Base-by-base conservation (phyloP, 345 rosid species). In the Eucalyptus virginea region DNA sequence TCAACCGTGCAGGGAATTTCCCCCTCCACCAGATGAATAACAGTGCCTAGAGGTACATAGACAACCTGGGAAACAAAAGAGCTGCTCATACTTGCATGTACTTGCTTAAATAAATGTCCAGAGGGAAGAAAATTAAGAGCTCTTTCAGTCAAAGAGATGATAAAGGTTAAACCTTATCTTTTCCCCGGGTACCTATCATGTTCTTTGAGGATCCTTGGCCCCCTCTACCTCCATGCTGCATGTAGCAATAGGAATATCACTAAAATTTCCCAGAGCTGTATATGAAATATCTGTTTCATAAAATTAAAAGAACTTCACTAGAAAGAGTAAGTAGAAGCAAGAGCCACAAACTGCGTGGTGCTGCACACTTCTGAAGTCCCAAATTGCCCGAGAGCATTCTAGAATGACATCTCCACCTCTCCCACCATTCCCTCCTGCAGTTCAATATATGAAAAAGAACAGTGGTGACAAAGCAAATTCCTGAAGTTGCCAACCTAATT, bases 321-420 rank as follows among this genome's bases (percentile, higher is more conserved):
- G 32, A 5, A 28, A 28, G 47, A 83, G 30, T 88, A 88, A 69
- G 50, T 24, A 23, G 56, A 77, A 52, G 52, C 37, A 90, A 86
- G 88, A 51, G 56, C 47, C 77, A 93, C 98, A 90, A 92, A 98
- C 99, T 77, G 94, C 91, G 86, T 97, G 99, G 94, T 95, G 95
- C 88, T 95, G 98, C 92, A 98, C 91, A 62, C 97, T 93, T n/a
- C 97, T 93, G 89, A 98, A 96, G 93, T 98, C 99, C 99, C 99
- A 97, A 89, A 98, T 93, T 49, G 96, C 88, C 47, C 94, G 94
- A 16, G 98, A 95, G 91, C 99, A 95, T 91, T 98, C 96, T 45
- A 98, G 88, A 45, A 97, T 95, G 93, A 98, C 99, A 93, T 98
- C 97, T 60, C 99, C 99, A 81, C 99, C 99, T 93, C 95, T 95